Evolutionary conservation across 2,329 filamentous ascomycete genomes (phyloP).

Genomic region (Aureobasidium sp.): DNA sequence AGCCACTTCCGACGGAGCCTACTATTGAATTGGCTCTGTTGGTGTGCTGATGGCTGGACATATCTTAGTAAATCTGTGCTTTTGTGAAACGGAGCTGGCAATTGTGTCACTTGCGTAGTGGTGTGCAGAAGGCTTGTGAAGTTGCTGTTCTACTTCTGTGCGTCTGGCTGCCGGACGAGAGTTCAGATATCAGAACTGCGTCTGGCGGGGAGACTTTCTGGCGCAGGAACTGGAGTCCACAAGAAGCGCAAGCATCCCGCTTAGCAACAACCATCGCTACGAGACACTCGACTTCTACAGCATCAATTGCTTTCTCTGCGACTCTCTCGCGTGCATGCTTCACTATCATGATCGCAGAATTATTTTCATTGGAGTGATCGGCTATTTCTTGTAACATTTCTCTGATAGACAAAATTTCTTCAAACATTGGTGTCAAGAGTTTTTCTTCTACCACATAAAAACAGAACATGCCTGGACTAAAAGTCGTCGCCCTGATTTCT

Average conservation of each 20-base stretch:
- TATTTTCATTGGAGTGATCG: no score
- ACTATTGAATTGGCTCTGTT: slow-evolving; percentile 23
- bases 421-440: neutral
- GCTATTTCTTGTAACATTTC: neutral
- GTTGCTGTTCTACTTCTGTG: neutral
- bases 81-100: neutral
- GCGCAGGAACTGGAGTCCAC: neutral
- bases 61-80: neutral
- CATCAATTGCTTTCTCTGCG: neutral
- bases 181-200: neutral
- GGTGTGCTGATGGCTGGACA: slow-evolving; percentile 28
- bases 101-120: neutral
- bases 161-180: neutral
- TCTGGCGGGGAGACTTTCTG: neutral
- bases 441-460: neutral
- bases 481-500: slow-evolving; percentile 87
- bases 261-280: neutral
- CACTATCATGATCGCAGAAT: no score
- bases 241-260: neutral
- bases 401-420: neutral
- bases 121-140: neutral
- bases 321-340: neutral
- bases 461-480: slow-evolving; percentile 31
- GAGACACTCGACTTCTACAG: no score
- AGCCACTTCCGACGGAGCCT: slow-evolving; percentile 26